Base-by-base conservation (phyloP, 2,329 filamentous ascomycete genomes). In the Myriangium duriaei region DNA sequence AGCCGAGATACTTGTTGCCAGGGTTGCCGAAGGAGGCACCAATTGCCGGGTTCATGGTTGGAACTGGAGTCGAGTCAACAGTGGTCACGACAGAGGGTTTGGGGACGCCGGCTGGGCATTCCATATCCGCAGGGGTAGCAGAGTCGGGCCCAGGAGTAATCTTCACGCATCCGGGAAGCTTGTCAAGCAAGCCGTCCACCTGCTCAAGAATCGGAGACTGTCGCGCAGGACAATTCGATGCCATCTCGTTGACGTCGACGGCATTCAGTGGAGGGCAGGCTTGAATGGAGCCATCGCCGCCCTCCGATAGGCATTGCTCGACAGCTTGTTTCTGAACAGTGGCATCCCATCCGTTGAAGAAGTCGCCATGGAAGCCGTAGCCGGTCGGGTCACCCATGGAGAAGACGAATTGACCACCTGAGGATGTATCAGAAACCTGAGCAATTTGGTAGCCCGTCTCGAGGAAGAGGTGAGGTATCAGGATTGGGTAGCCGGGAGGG, bases 351-450 rank as follows among this genome's bases (percentile, higher is more conserved):
- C 65, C 67, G 34, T 68, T 68, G 42, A 65, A 56, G 44, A 71
- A 71, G 39, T 71, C 69, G 5, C 64, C 70, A 42, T 73, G 70
- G 46, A 69, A 65, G 2, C 67, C 67, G 43, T 65, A 70, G 5
- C 69, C 68, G 2, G 64, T 69, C 3, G 59, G 54, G 42, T 69
- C 67, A 14, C 66, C 63, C 41, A 62, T 62, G 1, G 64, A 56
- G 44, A 66, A 68, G 26, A 68, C 57, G 44, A 64, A 69, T 4
- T 55, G 50, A 15, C 59, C 62, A 16, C 48, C 51, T 5, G 58
- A 19, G 38, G 49, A 24, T 46, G 54, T 35, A 44, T 53, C 33
- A 39, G 61, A 50, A 50, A 65, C 49, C 11, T 57, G 42, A 11
- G 33, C 31, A 3, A 52, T 50, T 10, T 46, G 42, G 40, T 61